phyloP scores from a whole-genome alignment of 805 yeast genomes.

The Kodamaea jinghongensis region DNA sequence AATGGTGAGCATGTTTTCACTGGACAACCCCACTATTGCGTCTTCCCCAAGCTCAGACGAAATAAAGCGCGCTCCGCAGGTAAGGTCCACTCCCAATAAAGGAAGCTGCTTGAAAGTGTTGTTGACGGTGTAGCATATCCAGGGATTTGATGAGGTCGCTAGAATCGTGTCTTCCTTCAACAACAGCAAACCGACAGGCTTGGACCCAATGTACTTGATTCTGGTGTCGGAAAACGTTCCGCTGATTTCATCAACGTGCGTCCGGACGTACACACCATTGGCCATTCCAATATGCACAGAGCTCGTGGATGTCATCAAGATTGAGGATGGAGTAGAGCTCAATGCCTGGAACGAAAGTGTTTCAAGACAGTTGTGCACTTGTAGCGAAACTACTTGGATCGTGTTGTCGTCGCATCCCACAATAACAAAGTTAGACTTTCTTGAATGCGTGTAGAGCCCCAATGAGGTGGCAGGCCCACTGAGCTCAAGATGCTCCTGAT shows the following conservation, averaged over 20 bases:
- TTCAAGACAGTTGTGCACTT: constrained; percentile 58
- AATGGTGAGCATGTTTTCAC: constrained; percentile 47
- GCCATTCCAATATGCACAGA: constrained; percentile 74
- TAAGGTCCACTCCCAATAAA: constrained; percentile 39
- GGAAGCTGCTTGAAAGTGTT: constrained; percentile 47
- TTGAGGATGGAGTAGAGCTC: constrained; percentile 39
- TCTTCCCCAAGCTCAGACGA: constrained; percentile 60
- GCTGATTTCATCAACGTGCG: constrained; percentile 52
- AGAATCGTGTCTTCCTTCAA: constrained; percentile 29
- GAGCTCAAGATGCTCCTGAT: constrained; percentile 58
- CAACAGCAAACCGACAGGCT: constrained; percentile 43
- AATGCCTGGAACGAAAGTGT: constrained; percentile 63
- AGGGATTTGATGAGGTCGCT: constrained; percentile 54
- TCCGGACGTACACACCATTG: constrained; percentile 77
- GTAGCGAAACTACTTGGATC: constrained; percentile 63
- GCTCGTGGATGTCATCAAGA: constrained; percentile 21
- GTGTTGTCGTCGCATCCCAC: constrained; percentile 73
- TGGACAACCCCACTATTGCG: constrained; percentile 64
- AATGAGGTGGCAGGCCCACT: constrained; percentile 47
- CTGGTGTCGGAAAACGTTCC: constrained; percentile 64
- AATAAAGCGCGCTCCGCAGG: constrained; percentile 50
- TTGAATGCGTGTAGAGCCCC: constrained; percentile 33
- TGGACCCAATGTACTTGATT: constrained; percentile 71
- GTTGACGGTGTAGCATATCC: constrained; percentile 41
- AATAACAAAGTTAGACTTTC: constrained; percentile 55